Base-by-base conservation (phyloP, 345 rosid species). In the sweet orange (Citrus sinensis) region DNA sequence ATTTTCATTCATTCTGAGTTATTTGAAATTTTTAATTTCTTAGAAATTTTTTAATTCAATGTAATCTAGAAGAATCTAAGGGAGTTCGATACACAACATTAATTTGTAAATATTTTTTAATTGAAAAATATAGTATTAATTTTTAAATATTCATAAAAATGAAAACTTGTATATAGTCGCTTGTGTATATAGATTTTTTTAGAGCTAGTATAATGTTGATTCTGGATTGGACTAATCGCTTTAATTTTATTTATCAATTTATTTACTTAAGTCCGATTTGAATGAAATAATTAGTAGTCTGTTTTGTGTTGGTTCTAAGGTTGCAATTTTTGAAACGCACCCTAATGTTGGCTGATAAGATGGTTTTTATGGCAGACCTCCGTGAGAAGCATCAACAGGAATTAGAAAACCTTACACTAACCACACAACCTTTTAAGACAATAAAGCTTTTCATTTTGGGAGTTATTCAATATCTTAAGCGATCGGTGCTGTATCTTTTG, bases 341-440 rank as follows among this genome's bases (percentile, higher is more conserved):
- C 58, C 22, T 54, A 54, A 19, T 64, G 17, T 71, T 22, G 61
- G 76, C 58, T 81, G 67, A 67, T 80, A 22, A 27, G 65, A 32
- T 46, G 46, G 72, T 55, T 76, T 16, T 29, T 56, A 71, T 82
- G 87, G 79, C 87, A 95, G 98, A 83, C 80, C 73, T 85, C 75
- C 88, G 76, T 51, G 86, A 87, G 75, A 91, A 82, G 87, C 97
- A 94, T 79, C 91, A 77, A 76, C 86, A 82, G 61, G 98, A 92
- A 70, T 78, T 96, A 42, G 94, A 93, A 79, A 91, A 88, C 77
- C 77, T 94, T 79, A 90, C 98, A 16, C 61, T 94, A 74, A 85
- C 87, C 1, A 75, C 88, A 2, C 98, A 94, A 78, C 98, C 99
- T 32, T 75, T 92, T 56, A 92, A 81, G 81, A 97, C 98, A 4